Evolutionary conservation across 345 rosid species (phyloP).

Genomic region (Pelargonium nanum): DNA sequence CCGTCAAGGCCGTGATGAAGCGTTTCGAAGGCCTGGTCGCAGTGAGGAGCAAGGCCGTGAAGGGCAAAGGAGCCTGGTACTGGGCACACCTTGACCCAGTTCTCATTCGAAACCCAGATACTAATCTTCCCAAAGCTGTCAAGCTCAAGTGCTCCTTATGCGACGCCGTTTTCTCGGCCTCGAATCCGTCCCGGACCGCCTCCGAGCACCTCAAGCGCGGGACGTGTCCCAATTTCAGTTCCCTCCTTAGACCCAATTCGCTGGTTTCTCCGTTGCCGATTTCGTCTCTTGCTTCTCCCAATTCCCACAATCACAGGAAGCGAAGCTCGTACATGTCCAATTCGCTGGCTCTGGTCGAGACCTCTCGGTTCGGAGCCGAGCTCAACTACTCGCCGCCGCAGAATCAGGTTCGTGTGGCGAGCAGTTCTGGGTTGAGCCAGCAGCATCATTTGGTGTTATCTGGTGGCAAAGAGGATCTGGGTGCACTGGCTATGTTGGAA

Average conservation of each 20-base stretch:
- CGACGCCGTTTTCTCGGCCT: conserved; percentile 96
- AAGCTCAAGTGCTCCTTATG: conserved; percentile 92
- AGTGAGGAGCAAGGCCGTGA: conserved; percentile 82
- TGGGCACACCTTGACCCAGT: conserved; percentile 96
- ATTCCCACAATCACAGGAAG: conserved; percentile 39
- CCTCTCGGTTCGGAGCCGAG: conserved; percentile 58
- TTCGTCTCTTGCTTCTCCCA: conserved; percentile 27
- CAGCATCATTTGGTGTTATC: conserved; percentile 82
- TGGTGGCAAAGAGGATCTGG: conserved; percentile 92
- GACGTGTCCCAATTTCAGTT: conserved; percentile 81
- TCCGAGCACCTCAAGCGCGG: conserved; percentile 98
- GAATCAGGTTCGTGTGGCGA: conserved; percentile 11
- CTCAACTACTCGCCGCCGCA: conserved; percentile 20
- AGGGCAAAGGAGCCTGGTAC: conserved; percentile 99
- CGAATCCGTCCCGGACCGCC: conserved; percentile 95
- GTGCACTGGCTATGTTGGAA: conserved; percentile 87
- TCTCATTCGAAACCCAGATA: conserved; percentile 71
- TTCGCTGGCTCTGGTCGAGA: conserved; percentile 38
- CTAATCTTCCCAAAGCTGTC: conserved; percentile 86
- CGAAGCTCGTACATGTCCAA: conserved; percentile 47
- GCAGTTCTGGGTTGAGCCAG: conserved; percentile 20
- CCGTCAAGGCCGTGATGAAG: conserved; percentile 67
- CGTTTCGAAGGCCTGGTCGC: conserved; percentile 73
- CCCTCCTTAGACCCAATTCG: conserved; percentile 52
- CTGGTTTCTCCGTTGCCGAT: conserved; percentile 16